phyloP scores from a whole-genome alignment of 208 protist species.

The Trypanosoma brucei region DNA sequence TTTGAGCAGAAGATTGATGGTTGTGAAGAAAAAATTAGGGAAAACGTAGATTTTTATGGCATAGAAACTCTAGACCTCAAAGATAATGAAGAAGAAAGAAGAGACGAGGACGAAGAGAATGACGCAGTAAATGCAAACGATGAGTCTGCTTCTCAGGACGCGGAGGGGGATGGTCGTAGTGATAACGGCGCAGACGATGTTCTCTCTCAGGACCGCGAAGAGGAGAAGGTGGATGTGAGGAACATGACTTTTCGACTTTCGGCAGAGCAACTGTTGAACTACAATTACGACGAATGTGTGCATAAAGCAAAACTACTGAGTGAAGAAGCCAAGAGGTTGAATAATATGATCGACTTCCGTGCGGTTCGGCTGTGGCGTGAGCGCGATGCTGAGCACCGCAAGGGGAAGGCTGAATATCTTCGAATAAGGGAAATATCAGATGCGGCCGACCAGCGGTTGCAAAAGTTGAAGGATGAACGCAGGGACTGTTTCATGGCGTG shows the following conservation, averaged over 20 bases:
- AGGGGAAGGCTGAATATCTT: slow-evolving; percentile 57
- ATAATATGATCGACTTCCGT: slow-evolving; percentile 92
- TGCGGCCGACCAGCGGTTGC: slow-evolving; percentile 49
- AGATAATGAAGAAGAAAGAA: slow-evolving; percentile 12
- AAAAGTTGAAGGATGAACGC: slow-evolving; percentile 74
- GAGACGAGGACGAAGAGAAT: slow-evolving; percentile 6
- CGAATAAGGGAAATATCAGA: slow-evolving; percentile 65
- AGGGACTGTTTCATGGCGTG: slow-evolving; percentile 97
- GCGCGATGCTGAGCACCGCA: slow-evolving; percentile 81
- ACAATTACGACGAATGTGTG: slow-evolving; percentile 82
- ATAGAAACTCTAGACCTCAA: slow-evolving; percentile 63
- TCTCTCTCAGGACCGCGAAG: not conserved
- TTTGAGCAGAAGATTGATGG: slow-evolving; percentile 86
- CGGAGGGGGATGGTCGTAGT: slow-evolving; percentile 23
- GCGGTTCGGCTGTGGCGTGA: slow-evolving; percentile 94
- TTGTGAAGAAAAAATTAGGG: slow-evolving; percentile 79
- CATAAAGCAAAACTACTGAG: slow-evolving; percentile 85
- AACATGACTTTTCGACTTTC: slow-evolving; percentile 59
- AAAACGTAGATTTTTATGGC: slow-evolving; percentile 87
- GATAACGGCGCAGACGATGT: slow-evolving; percentile 14
- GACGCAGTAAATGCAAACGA: slow-evolving; percentile 21
- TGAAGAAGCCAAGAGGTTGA: slow-evolving; percentile 79
- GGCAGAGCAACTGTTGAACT: slow-evolving; percentile 63
- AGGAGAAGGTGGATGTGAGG: slow-evolving; percentile 28
- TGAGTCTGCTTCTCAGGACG: slow-evolving; percentile 1